Evolutionary conservation across 768 basidiomycete species (phyloP), one percentile per base, ranked within the genome.

Genomic region (Hygrocybe punicea): DNA sequence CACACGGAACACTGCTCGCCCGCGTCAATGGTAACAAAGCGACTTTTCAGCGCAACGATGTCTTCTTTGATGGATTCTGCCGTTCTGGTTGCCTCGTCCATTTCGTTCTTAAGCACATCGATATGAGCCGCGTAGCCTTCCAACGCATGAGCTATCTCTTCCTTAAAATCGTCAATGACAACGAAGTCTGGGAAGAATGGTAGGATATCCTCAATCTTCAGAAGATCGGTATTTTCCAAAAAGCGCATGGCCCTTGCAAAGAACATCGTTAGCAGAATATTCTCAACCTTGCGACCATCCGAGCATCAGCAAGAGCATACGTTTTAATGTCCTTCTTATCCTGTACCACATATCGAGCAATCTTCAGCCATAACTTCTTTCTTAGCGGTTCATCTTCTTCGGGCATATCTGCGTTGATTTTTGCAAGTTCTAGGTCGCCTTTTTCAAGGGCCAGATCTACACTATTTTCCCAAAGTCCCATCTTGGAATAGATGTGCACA

Each of bases 101-200:
- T 99, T 65, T 98, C 97, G 51, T 74, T 82, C 71, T 94, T 95
- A 58, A 99, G 80, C 33, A 77, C 76, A 53, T 95, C 93, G 46
- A 98, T 98, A 63, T 93, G 91, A 16, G 86, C 81, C 40, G 92
- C 91, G 68, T 98, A 98, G 2, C 90, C 90, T 68, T 99, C 96
- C 61, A 99, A 75, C 0, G 97, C 97, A 58, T 87, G 87, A 50
- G 95, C 96, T 62, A 98, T 98, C 73, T 98, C 96, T 64, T 96
- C 91, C 71, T 99, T 99, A 82, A 99, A 98, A 69, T 98, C 97
- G 68, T 98, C 97, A 62, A 99, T 98, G 58, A 98, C 91, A 11
- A 96, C 93, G 68, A 99, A 99, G 73, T 98, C 96, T 2, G 97
- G 96, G 85, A 99, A 98, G 85, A 98, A 99, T 5, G 97, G 97